Percentiles rank a stretch among this genome's conserved stretches.
These are phyloP conservation scores for Schizophyllum amplum DNA, from an alignment of 1,284 basidiomycete species.

Conservation along the genomic window DNA sequence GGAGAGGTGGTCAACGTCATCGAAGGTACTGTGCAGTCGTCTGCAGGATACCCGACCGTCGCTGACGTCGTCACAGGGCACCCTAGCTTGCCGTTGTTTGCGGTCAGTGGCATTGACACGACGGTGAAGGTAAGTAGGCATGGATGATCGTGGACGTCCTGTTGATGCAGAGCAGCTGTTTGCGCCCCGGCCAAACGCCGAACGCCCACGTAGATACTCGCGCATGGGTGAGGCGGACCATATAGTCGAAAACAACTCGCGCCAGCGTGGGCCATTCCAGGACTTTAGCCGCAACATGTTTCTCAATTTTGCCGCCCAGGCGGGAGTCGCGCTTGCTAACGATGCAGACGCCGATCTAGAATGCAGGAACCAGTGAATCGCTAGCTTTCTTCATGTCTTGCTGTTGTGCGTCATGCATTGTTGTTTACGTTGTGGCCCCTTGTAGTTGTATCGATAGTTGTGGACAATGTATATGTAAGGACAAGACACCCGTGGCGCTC, in stretches of 20 bases:
- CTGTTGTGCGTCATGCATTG: too few relatives aligned
- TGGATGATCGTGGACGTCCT: background rate
- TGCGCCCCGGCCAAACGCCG: conserved; percentile 37
- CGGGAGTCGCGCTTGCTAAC: background rate
- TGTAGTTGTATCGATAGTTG: background rate
- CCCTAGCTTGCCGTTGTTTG: conserved; percentile 72
- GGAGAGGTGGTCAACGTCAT: conserved; percentile 79
- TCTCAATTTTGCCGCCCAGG: background rate
- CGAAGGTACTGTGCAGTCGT: conserved; percentile 39
- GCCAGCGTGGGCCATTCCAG: conserved; percentile 22
- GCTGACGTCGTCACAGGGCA: conserved; percentile 33
- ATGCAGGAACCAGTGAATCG: background rate
- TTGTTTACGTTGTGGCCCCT: too few relatives aligned
- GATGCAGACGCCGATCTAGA: background rate
- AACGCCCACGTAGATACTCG: conserved; percentile 39
- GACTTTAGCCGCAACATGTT: background rate
- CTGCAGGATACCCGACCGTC: background rate
- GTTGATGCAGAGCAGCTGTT: conserved; percentile 47
- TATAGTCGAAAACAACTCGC: conserved; percentile 48
- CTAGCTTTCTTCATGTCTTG: too few relatives aligned
- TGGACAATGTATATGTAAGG: too few relatives aligned
- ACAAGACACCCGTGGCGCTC: too few relatives aligned
- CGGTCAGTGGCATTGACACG: conserved; percentile 84
- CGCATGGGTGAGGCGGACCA: conserved; percentile 38
- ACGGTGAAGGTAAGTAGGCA: conserved; percentile 68